Conservation (phyloP, 768 basidiomycete species). For the Goffeauzyma gilvescens region DNA sequence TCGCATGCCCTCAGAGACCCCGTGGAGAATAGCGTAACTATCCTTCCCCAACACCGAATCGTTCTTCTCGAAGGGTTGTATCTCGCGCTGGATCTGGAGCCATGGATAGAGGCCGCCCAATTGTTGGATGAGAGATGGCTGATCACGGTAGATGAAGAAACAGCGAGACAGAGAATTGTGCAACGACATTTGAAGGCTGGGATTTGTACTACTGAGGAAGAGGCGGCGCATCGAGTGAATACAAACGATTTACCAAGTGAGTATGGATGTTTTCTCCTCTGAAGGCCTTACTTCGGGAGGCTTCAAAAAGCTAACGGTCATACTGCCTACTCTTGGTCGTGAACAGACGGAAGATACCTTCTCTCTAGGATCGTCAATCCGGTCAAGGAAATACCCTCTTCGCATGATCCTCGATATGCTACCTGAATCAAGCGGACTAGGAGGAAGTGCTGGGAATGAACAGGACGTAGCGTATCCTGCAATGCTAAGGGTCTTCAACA, state of each 20-base stretch:
- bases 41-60: conserved; percentile 51
- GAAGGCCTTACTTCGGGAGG: neutral
- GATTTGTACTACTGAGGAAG: conserved; percentile 45
- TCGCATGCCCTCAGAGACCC: conserved; percentile 79
- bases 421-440: no score
- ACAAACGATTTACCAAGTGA: conserved; percentile 61
- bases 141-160: conserved; percentile 42
- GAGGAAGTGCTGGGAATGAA: no score
- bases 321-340: neutral
- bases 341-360: neutral
- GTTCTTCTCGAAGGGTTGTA: conserved; percentile 84
- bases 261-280: neutral
- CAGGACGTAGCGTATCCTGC: no score
- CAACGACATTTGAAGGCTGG: conserved; percentile 61
- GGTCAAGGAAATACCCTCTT: no score
- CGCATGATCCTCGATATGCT: no score
- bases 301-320: no score
- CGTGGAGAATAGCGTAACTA: conserved; percentile 40
- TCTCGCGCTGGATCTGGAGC: conserved; percentile 49
- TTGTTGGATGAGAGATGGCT: conserved; percentile 64
- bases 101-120: conserved; percentile 50
- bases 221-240: conserved; percentile 52
- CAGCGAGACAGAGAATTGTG: conserved; percentile 45
- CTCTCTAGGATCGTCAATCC: neutral
- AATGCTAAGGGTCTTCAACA: no score